phyloP scores from a whole-genome alignment of 129 eudicot species.

The Smallanthus sonchifolius region DNA sequence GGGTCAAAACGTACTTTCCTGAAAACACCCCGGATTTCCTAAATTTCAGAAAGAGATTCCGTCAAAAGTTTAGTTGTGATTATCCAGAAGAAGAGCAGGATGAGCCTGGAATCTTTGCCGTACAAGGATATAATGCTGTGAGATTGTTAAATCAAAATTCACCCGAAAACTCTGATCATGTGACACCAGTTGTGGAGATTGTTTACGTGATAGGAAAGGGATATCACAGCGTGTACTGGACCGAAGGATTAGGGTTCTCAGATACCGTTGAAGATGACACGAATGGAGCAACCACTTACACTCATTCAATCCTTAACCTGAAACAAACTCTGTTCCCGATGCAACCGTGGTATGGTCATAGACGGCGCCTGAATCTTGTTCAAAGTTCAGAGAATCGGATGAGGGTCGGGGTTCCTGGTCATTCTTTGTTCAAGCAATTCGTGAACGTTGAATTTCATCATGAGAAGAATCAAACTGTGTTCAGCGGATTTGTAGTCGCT shows the following conservation, averaged over 20 bases:
- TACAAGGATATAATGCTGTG: constrained; percentile 40
- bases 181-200: constrained; percentile 18
- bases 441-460: constrained; percentile 36
- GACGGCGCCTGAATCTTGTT: constrained; percentile 38
- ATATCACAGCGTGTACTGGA: constrained; percentile 49
- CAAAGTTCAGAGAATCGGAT: constrained; percentile 27
- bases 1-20: constrained; percentile 41
- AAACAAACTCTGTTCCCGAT: constrained; percentile 36
- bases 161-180: constrained; percentile 8
- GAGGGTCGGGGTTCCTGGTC: constrained; percentile 47
- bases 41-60: constrained; percentile 35
- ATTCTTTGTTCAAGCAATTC: constrained; percentile 42
- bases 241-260: constrained; percentile 44
- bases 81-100: constrained; percentile 40
- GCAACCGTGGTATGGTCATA: constrained; percentile 33
- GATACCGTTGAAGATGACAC: constrained; percentile 20
- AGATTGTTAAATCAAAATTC: constrained; percentile 4
- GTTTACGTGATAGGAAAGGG: constrained; percentile 44
- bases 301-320: constrained; percentile 15
- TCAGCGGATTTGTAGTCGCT: constrained; percentile 46
- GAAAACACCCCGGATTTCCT: constrained; percentile 17
- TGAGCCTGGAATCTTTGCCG: constrained; percentile 46
- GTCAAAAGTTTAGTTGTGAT: constrained; percentile 18
- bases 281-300: constrained; percentile 9
- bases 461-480: constrained; percentile 14